Base-by-base conservation (phyloP, 345 rosid genomes). In the Gossypium bickii region DNA sequence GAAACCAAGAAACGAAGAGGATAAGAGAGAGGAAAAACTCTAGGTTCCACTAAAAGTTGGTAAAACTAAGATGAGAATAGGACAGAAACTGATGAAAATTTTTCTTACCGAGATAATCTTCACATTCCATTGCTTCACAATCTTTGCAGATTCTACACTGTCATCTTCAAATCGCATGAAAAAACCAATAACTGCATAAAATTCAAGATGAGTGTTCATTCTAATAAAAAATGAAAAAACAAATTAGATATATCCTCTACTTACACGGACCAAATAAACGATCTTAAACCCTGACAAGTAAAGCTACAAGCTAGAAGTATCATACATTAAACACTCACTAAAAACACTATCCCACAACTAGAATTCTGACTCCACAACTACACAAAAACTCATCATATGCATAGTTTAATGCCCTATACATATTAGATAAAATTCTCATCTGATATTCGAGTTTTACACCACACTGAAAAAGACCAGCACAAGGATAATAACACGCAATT, bases 51-150 rank as follows among this genome's bases (percentile, higher is more conserved):
- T 27, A 11, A 47, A 48, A 47, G 45, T 16, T n/a, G 45, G 45
- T 9, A 10, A 16, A 48, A 70, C 22, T 16, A 51, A 9, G 16
- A 69, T 69, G 59, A 16, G 56, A 51, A 52, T 52, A 34, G 27
- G 12, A 52, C 10, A 52, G 25, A 1, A 29, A 27, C 12, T 4
- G 47, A 34, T 17, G 25, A 4, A 27, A 69, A 17, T 10, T 25
- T 51, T 34, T 27, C 97, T 78, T 63, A 91, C 99, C 71, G 98
- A 95, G 73, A 95, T 91, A 44, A 95, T 95, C 84, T 95, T 93
- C 38, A 95, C 99, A 83, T 95, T 93, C 98, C 99, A 93, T 80
- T 93, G 99, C 84, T 95, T 95, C 79, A 91, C 98, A 71, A 73
- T 91, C 85, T 93, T 93, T 2, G 96, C 96, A 49, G 97, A 91